A percentile compares a stretch with the other conserved stretches of the same genome.
phyloP scores from a whole-genome alignment of 352 stramenopile species.

The Pythium dissimile region DNA sequence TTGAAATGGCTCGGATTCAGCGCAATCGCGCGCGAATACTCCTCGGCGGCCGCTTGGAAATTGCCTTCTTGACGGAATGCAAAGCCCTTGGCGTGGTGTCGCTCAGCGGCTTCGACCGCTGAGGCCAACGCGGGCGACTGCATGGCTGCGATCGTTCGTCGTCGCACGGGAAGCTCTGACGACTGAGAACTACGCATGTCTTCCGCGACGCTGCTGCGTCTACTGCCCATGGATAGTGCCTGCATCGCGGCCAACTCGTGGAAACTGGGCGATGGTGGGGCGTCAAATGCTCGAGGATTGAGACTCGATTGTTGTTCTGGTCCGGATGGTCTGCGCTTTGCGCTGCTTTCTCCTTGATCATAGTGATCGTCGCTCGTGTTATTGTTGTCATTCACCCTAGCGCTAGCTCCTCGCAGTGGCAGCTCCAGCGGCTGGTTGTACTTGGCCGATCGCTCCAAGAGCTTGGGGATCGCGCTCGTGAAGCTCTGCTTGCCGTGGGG shows the following conservation, averaged over 20 bases:
- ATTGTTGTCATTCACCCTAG: conserved; percentile 23
- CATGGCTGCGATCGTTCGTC: conserved; percentile 32
- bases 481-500: conserved; percentile 22
- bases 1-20: conserved; percentile 85
- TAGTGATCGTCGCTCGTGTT: conserved; percentile 18
- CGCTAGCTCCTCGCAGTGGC: neutral
- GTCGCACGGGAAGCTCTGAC: neutral
- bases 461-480: conserved; percentile 35
- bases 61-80: conserved; percentile 75
- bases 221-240: neutral
- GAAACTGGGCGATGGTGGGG: neutral
- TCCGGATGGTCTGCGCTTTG: conserved; percentile 4
- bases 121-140: conserved; percentile 1
- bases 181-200: neutral
- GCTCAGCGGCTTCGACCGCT: conserved; percentile 33
- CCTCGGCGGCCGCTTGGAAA: conserved; percentile 68
- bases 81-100: conserved; percentile 65
- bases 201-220: neutral
- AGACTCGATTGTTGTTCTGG: neutral
- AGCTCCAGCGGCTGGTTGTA: conserved; percentile 19
- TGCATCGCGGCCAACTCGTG: neutral
- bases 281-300: neutral
- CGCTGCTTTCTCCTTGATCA: neutral
- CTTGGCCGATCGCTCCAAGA: conserved; percentile 20
- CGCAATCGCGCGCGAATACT: conserved; percentile 75